Evolutionary conservation across 108 stramenopile species (phyloP).

Genomic region (Hondaea fermentalgiana): DNA sequence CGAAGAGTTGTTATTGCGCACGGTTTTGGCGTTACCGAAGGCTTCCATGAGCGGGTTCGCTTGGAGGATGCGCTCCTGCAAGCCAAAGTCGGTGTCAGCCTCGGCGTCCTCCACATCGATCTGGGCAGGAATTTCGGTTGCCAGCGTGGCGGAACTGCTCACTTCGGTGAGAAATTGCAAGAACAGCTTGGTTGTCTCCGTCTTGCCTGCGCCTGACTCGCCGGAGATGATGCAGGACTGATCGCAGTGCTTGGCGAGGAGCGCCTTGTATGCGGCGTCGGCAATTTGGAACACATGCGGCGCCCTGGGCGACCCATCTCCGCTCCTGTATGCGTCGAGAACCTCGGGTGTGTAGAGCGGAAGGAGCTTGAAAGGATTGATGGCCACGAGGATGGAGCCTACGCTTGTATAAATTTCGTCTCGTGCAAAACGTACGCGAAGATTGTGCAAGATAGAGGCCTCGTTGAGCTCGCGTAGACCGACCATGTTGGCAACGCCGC

Average conservation of each 20-base stretch:
- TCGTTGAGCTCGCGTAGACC: slow-evolving; percentile 57
- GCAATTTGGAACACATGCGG: slow-evolving; percentile 39
- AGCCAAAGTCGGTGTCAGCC: slow-evolving; percentile 16
- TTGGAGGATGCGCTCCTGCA: slow-evolving; percentile 31
- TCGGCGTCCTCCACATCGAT: slow-evolving; percentile 18
- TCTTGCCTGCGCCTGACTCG: slow-evolving; percentile 50
- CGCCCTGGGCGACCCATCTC: not conserved
- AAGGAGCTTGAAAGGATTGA: slow-evolving; percentile 49
- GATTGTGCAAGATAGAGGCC: slow-evolving; percentile 43
- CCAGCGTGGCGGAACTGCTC: not conserved
- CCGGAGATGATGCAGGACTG: slow-evolving; percentile 43
- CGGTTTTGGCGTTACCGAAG: slow-evolving; percentile 45
- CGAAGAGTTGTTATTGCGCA: slow-evolving; percentile 44
- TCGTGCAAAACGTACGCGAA: slow-evolving; percentile 32
- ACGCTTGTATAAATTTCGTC: slow-evolving; percentile 45
- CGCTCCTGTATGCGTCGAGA: slow-evolving; percentile 28
- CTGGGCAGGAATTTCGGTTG: not conserved
- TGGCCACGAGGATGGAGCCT: slow-evolving; percentile 35
- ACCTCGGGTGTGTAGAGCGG: slow-evolving; percentile 49
- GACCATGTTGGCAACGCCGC: slow-evolving; percentile 32
- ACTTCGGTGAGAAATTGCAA: slow-evolving; percentile 59
- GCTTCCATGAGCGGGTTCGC: slow-evolving; percentile 44
- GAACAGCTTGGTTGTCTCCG: slow-evolving; percentile 61
- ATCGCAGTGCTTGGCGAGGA: not conserved
- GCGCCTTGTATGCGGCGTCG: slow-evolving; percentile 18